Conservation (phyloP, 345 rosid species). For the Aegle marmelos region DNA sequence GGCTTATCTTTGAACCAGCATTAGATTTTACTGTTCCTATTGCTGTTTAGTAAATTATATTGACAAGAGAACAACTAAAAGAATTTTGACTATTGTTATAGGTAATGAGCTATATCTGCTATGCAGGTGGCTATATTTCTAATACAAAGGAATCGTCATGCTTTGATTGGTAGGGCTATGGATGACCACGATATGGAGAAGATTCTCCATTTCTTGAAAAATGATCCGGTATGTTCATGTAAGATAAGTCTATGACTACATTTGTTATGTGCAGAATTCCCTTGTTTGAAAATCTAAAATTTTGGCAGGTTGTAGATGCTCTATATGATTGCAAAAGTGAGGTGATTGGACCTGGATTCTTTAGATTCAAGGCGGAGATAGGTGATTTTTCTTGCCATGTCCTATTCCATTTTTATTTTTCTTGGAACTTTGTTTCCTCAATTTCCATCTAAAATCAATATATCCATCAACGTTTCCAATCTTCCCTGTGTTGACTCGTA, state of each 20-base stretch:
- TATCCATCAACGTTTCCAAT: neutral
- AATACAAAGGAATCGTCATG: constrained; percentile 96
- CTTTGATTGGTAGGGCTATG: constrained; percentile 97
- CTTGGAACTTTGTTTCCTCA: neutral
- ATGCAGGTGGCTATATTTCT: constrained; percentile 93
- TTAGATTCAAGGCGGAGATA: constrained; percentile 96
- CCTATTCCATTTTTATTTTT: neutral
- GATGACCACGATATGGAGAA: constrained; percentile 94
- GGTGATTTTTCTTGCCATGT: no score
- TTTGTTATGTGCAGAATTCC: neutral
- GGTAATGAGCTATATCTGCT: constrained; percentile 6
- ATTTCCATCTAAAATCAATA: neutral
- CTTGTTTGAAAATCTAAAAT: constrained; percentile 7
- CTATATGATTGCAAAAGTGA: constrained; percentile 97
- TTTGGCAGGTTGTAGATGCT: constrained; percentile 82
- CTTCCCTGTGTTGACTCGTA: neutral
- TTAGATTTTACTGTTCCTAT: neutral
- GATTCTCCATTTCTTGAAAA: constrained; percentile 73
- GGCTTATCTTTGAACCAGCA: neutral
- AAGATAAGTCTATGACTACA: neutral
- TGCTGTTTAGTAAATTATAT: neutral
- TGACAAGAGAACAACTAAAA: neutral
- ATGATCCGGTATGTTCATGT: constrained; percentile 68
- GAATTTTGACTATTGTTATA: neutral
- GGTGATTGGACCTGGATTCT: constrained; percentile 99